These are phyloP conservation scores for Colletotrichum salicis DNA, from an alignment of 2,329 filamentous ascomycete genomes.

Conservation along the genomic window DNA sequence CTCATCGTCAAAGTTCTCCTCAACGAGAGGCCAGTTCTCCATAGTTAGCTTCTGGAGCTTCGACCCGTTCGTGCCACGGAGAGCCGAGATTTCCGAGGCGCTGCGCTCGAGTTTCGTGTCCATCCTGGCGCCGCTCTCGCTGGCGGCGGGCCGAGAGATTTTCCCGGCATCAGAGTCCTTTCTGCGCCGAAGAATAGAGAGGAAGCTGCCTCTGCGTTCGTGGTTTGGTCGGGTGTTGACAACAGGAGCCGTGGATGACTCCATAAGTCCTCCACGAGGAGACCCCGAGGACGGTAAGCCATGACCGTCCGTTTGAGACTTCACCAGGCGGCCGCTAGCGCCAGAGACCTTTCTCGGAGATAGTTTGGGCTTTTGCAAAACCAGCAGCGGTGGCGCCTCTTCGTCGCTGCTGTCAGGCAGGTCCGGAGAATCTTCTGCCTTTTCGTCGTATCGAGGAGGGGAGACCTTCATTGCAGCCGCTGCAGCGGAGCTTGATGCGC, in stretches of 20 bases:
- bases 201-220: conserved; percentile 60
- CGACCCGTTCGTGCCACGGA: conserved; percentile 50
- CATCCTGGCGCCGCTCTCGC: conserved; percentile 68
- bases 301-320: conserved; percentile 36
- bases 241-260: conserved; percentile 38
- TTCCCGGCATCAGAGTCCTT: conserved; percentile 63
- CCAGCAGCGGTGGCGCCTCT: not conserved
- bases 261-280: conserved; percentile 49
- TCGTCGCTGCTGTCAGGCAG: conserved; percentile 70
- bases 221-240: conserved; percentile 42
- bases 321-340: conserved; percentile 35
- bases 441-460: conserved; percentile 54
- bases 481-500: conserved; percentile 47
- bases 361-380: conserved; percentile 36
- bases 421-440: conserved; percentile 63
- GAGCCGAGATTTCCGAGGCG: conserved; percentile 59
- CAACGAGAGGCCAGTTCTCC: conserved; percentile 61
- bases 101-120: conserved; percentile 72
- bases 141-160: conserved; percentile 62
- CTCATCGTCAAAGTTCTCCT: conserved; percentile 38
- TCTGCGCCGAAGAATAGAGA: conserved; percentile 73
- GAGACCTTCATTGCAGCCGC: conserved; percentile 48
- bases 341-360: conserved; percentile 33
- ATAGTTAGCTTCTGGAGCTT: conserved; percentile 38
- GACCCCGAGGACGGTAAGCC: conserved; percentile 54